A percentile compares a stretch with the other conserved stretches of the same genome.
phyloP scores from a whole-genome alignment of 2,329 filamentous ascomycete genomes.

The Pyrenochaeta sp. region DNA sequence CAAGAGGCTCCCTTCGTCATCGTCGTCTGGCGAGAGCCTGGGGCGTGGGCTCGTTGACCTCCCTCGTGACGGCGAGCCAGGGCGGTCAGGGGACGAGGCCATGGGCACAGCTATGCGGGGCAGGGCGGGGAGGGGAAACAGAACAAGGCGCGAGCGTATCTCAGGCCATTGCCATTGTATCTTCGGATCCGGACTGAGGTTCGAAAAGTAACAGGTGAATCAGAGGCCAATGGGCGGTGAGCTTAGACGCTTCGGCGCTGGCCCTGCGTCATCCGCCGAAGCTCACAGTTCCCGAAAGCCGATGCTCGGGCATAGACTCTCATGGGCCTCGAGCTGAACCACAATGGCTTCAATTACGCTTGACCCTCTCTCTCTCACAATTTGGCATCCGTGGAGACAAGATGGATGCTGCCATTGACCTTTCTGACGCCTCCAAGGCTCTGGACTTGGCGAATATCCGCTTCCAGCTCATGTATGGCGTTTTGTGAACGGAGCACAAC shows the following conservation, averaged over 20 bases:
- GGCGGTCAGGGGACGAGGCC: constrained; percentile 34
- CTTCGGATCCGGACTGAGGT: constrained; percentile 1
- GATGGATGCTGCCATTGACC: constrained; percentile 93
- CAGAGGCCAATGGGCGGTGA: constrained; percentile 6
- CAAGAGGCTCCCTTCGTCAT: constrained; percentile 42
- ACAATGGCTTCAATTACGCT: constrained; percentile 15
- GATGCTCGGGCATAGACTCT: constrained; percentile 13
- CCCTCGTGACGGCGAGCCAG: constrained; percentile 41
- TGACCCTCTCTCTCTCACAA: not conserved
- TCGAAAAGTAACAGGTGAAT: not conserved
- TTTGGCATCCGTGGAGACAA: constrained; percentile 14
- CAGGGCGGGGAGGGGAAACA: not conserved
- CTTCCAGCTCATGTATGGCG: constrained; percentile 86
- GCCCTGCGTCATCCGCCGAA: constrained; percentile 32
- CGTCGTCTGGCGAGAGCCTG: constrained; percentile 30
- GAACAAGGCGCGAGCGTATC: not conserved
- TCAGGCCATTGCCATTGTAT: constrained; percentile 3
- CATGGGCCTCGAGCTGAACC: not conserved
- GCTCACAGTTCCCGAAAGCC: constrained; percentile 11
- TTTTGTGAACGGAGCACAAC: not conserved
- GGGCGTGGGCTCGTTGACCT: constrained; percentile 44
- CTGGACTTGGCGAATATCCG: constrained; percentile 91
- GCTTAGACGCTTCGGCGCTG: constrained; percentile 16
- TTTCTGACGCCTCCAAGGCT: constrained; percentile 83
- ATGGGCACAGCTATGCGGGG: constrained; percentile 27